phyloP scores from a whole-genome alignment of 2,329 filamentous ascomycete genomes.

The Fusarium siculi region DNA sequence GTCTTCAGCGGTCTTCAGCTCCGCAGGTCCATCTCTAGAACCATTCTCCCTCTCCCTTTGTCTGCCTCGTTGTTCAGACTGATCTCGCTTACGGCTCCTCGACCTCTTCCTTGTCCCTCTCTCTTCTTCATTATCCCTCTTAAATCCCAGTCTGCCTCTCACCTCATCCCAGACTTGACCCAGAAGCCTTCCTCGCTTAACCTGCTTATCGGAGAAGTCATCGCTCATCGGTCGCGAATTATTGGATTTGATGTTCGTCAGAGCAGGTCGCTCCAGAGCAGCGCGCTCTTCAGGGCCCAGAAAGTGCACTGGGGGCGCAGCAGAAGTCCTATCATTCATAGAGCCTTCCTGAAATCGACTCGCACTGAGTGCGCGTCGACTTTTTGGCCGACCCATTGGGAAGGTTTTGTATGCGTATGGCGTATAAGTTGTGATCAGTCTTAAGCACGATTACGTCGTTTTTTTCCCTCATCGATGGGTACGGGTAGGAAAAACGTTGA shows the following conservation, averaged over 20 bases:
- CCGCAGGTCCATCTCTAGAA: slow-evolving; percentile 17
- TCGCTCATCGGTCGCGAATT: slow-evolving; percentile 41
- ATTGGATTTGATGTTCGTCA: slow-evolving; percentile 18
- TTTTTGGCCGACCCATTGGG: slow-evolving; percentile 46
- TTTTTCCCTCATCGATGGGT: background rate
- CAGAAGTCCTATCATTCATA: slow-evolving; percentile 84
- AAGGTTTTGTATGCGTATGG: slow-evolving; percentile 16
- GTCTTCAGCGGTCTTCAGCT: slow-evolving; percentile 13
- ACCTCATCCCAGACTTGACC: slow-evolving; percentile 55
- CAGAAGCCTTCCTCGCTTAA: slow-evolving; percentile 47
- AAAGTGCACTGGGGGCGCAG: slow-evolving; percentile 75
- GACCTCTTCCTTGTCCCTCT: slow-evolving; percentile 38
- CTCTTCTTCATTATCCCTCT: slow-evolving; percentile 41
- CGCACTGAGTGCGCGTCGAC: slow-evolving; percentile 49
- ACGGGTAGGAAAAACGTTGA: slow-evolving; percentile 15
- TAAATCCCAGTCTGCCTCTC: slow-evolving; percentile 47
- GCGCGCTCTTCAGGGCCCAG: slow-evolving; percentile 57
- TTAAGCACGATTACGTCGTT: slow-evolving; percentile 23
- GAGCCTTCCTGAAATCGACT: slow-evolving; percentile 81
- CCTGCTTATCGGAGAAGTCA: slow-evolving; percentile 48
- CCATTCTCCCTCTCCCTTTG: slow-evolving; percentile 32
- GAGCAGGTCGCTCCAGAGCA: slow-evolving; percentile 45
- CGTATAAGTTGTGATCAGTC: slow-evolving; percentile 9
- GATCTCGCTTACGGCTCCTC: slow-evolving; percentile 36
- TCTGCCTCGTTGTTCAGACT: slow-evolving; percentile 28